phyloP scores from a whole-genome alignment of 2,329 filamentous ascomycete genomes.

The Parastagonospora avenae region DNA sequence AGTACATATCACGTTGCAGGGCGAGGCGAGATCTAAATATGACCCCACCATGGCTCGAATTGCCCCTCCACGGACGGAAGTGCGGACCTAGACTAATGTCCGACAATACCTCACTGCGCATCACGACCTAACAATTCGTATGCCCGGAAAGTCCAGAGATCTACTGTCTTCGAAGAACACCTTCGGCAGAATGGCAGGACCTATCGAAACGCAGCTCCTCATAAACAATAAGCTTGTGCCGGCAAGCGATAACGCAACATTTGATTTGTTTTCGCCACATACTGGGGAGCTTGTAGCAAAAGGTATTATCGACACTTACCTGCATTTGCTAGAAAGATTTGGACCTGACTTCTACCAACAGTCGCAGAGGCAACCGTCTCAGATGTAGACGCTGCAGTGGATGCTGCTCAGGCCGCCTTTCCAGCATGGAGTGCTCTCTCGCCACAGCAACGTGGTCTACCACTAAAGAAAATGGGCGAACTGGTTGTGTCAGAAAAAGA shows the following conservation, averaged over 20 bases:
- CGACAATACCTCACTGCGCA: background rate
- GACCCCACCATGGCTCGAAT: background rate
- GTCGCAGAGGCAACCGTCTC: constrained; percentile 28
- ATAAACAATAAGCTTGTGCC: constrained; percentile 34
- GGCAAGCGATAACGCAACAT: constrained; percentile 33
- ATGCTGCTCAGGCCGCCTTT: constrained; percentile 31
- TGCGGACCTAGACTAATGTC: background rate
- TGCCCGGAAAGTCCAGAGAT: no score
- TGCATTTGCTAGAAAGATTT: background rate
- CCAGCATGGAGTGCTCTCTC: constrained; percentile 43
- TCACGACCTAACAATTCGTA: background rate
- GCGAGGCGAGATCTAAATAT: no score
- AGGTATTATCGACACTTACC: constrained; percentile 13
- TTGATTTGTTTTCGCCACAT: constrained; percentile 34
- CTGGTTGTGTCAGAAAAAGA: constrained; percentile 60
- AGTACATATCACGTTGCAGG: background rate
- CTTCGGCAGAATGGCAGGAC: constrained; percentile 3
- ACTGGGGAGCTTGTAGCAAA: constrained; percentile 34
- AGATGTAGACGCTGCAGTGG: constrained; percentile 32
- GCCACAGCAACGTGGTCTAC: constrained; percentile 45
- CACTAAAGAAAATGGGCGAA: constrained; percentile 53
- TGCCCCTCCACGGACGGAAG: background rate
- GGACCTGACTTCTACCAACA: constrained; percentile 6
- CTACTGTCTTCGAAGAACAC: background rate
- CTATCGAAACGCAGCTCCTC: constrained; percentile 25